Conservation (phyloP, 345 rosid species). For the Aethionema arabicum region DNA sequence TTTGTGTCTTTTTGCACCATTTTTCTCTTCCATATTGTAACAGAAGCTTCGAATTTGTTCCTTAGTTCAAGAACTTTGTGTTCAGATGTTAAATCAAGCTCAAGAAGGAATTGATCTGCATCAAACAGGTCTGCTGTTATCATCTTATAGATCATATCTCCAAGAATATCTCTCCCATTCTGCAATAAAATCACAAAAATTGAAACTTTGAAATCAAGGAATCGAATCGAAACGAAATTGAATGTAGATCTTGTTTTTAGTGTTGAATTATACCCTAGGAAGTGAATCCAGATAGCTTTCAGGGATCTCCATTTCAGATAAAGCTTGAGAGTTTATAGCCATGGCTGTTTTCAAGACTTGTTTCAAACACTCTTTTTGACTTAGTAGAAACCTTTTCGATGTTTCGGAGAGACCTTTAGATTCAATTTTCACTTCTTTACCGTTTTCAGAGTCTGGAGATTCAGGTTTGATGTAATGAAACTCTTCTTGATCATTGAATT, state of each 20-base stretch:
- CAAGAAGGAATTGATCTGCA: slow-evolving; percentile 66
- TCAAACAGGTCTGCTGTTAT: slow-evolving; percentile 73
- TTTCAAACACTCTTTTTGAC: slow-evolving; percentile 71
- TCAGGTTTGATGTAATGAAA: slow-evolving; percentile 55
- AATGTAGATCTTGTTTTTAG: background rate
- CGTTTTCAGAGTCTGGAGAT: slow-evolving; percentile 58
- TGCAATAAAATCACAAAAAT: slow-evolving; percentile 22
- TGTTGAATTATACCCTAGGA: slow-evolving; percentile 59
- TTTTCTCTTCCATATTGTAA: slow-evolving; percentile 82
- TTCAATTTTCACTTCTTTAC: slow-evolving; percentile 54
- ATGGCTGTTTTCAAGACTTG: slow-evolving; percentile 89
- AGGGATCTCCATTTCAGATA: slow-evolving; percentile 81
- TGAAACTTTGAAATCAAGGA: slow-evolving; percentile 1
- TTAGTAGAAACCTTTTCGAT: slow-evolving; percentile 62
- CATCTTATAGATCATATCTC: slow-evolving; percentile 60
- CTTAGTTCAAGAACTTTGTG: slow-evolving; percentile 78
- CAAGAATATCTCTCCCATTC: slow-evolving; percentile 86
- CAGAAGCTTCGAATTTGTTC: slow-evolving; percentile 91
- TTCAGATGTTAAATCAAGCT: slow-evolving; percentile 71
- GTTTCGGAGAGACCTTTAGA: slow-evolving; percentile 65
- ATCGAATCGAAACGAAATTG: background rate
- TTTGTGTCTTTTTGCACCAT: slow-evolving; percentile 71
- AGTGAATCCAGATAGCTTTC: slow-evolving; percentile 83
- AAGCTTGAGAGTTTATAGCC: slow-evolving; percentile 81
- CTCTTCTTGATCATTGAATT: slow-evolving; percentile 65